These are phyloP conservation scores for Xylariaceae sp. DNA, from an alignment of 2,329 filamentous ascomycete species.

Conservation along the genomic window DNA sequence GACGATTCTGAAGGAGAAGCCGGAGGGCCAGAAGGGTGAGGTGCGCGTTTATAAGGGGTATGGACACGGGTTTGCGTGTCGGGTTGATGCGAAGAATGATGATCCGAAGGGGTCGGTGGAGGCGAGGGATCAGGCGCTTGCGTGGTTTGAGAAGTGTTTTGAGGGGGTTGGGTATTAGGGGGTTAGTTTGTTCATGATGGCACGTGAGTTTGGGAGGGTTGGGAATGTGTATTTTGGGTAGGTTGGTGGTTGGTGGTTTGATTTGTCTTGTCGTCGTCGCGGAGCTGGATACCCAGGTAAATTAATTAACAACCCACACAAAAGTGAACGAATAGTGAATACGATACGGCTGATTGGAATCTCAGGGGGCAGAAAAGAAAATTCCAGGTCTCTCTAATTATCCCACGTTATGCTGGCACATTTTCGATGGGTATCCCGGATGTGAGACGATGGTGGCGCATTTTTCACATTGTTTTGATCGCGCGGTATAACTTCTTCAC, in stretches of 20 bases:
- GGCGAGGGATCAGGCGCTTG: conserved; percentile 31
- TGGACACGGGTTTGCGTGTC: conserved; percentile 38
- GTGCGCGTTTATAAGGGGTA: conserved; percentile 35
- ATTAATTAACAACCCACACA: no score
- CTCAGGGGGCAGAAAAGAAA: no score
- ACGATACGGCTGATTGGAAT: no score
- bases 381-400: no score
- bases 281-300: no score
- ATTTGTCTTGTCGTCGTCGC: neutral
- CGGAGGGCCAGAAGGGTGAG: conserved; percentile 33
- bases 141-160: conserved; percentile 30
- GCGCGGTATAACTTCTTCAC: neutral
- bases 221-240: neutral
- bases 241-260: neutral
- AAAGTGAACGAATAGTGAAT: no score
- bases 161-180: conserved; percentile 16
- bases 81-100: conserved; percentile 24
- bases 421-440: neutral
- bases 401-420: no score
- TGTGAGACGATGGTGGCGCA: neutral
- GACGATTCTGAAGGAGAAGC: conserved; percentile 34
- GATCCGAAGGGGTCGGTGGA: conserved; percentile 25
- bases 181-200: neutral
- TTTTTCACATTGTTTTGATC: neutral
- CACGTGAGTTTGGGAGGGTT: no score